A percentile compares a stretch with the other conserved stretches of the same genome.
Conservation (phyloP, 2,329 filamentous ascomycete genomes). For the Exophiala phaeomuriformis region DNA sequence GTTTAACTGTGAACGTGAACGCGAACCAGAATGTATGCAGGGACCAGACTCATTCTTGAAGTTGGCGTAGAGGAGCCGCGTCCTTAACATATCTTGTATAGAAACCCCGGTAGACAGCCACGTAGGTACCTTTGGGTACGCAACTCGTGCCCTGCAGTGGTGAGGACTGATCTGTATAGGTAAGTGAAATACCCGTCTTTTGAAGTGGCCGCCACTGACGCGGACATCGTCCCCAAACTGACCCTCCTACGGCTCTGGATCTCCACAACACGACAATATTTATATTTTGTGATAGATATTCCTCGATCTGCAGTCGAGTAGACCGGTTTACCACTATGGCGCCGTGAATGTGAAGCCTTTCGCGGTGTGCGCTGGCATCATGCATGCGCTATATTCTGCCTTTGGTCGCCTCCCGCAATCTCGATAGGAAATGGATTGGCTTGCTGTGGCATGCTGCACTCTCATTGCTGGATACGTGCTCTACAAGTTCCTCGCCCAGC, state of each 20-base stretch:
- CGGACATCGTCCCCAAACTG: too few species aligned
- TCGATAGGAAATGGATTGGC: conserved; percentile 20
- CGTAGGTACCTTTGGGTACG: too few species aligned
- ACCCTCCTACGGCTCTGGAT: too few species aligned
- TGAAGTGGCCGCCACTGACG: background rate
- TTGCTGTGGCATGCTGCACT: conserved; percentile 17
- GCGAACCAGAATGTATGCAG: too few species aligned
- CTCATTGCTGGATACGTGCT: conserved; percentile 19
- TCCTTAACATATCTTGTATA: too few species aligned
- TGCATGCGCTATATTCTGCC: background rate
- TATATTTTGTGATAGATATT: too few species aligned
- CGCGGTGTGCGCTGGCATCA: background rate
- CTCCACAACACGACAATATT: too few species aligned
- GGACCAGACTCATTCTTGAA: too few species aligned
- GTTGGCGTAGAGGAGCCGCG: too few species aligned
- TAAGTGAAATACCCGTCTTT: background rate
- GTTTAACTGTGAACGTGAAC: too few species aligned
- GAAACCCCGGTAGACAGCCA: too few species aligned
- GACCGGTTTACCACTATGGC: background rate
- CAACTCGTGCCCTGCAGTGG: too few species aligned
- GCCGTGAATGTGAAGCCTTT: background rate
- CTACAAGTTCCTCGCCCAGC: conserved; percentile 12
- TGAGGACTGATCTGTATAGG: background rate
- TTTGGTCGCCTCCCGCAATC: background rate
- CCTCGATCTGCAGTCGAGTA: background rate